Conservation (phyloP, 164 flowering plant species). For the Magnolia changhungtana region DNA sequence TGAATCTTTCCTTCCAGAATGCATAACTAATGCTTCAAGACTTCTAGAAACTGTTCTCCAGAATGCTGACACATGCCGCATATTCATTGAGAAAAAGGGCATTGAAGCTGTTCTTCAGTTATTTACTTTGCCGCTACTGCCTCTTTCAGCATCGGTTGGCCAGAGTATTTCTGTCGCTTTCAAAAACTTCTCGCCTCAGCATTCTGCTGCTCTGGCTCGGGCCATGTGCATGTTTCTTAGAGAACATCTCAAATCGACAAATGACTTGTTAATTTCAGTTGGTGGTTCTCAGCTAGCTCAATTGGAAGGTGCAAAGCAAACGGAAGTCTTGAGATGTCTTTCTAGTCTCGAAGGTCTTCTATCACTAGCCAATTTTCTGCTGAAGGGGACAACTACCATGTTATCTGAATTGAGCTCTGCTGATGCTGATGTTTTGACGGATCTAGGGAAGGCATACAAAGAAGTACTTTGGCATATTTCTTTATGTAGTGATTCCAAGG, state of each 20-base stretch:
- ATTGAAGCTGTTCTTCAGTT: constrained; percentile 81
- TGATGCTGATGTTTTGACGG: constrained; percentile 82
- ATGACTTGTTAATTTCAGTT: constrained; percentile 47
- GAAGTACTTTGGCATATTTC: constrained; percentile 86
- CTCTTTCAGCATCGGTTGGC: constrained; percentile 62
- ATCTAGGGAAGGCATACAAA: constrained; percentile 61
- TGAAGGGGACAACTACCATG: constrained; percentile 65
- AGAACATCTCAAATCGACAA: constrained; percentile 60
- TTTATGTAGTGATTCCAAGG: constrained; percentile 59
- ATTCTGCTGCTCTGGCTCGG: constrained; percentile 74
- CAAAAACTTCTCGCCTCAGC: constrained; percentile 80
- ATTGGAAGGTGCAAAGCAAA: constrained; percentile 47
- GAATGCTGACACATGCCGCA: constrained; percentile 83
- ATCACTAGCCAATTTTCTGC: constrained; percentile 57
- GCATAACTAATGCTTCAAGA: constrained; percentile 68
- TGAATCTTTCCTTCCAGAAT: constrained; percentile 72
- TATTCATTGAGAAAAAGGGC: constrained; percentile 90
- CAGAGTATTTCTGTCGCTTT: constrained; percentile 72
- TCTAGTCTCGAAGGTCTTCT: constrained; percentile 73
- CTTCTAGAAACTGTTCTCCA: constrained; percentile 89
- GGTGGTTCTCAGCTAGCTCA: constrained; percentile 51
- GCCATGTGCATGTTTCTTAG: constrained; percentile 64
- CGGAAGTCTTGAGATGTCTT: constrained; percentile 51
- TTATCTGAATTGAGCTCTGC: constrained; percentile 71
- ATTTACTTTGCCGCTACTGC: constrained; percentile 63